Base-by-base conservation (phyloP, 2,329 filamentous ascomycete genomes). In the Cladobotryum protrusum region DNA sequence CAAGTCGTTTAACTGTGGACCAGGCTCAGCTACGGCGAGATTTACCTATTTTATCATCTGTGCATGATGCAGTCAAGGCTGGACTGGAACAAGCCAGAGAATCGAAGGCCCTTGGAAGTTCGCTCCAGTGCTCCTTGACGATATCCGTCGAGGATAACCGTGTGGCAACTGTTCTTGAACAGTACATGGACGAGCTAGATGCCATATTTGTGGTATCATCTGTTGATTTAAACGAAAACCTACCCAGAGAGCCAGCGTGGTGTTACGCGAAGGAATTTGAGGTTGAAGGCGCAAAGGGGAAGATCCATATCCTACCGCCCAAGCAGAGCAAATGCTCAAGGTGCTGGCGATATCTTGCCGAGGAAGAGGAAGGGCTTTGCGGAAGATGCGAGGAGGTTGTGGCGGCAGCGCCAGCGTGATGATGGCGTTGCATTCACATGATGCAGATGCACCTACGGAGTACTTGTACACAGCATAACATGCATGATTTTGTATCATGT, bases 291-390 rank as follows among this genome's bases (percentile, higher is more conserved):
- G 35, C 45, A 15, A 57, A 56, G 51, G 70, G 69, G 33, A 68
- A 58, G 29, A 74, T 73, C 18, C 67, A 70, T 56, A 73, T 77
- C 18, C 57, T 75, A 45, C 75, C 79, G 50, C 79, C 79, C 1
- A 64, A 59, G 57, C 61, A 74, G 12, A 69, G 75, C 43, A 99
- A 97, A 67, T 99, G 93, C 65, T 76, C 81, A 1, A 77, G 93
- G 45, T 99, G 93, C 70, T 99, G 93, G 93, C 81, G 86, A 54
- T 95, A 89, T 66, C 76, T 86, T 19, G 83, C 86, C n/a, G 72
- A 78, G n/a, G 68, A 69, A 43, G 76, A 85, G 57, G 81, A 86
- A 15, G 66, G 72, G 36, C 70, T 95, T 15, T 97, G 92, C 67
- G 69, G 67, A 44, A 75, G 89, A 62, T 97, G 92, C 65, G 81